Evolutionary conservation across 1,284 basidiomycete species (phyloP), one percentile per base, ranked within the genome.

Genomic region (Amylostereum areolatum): DNA sequence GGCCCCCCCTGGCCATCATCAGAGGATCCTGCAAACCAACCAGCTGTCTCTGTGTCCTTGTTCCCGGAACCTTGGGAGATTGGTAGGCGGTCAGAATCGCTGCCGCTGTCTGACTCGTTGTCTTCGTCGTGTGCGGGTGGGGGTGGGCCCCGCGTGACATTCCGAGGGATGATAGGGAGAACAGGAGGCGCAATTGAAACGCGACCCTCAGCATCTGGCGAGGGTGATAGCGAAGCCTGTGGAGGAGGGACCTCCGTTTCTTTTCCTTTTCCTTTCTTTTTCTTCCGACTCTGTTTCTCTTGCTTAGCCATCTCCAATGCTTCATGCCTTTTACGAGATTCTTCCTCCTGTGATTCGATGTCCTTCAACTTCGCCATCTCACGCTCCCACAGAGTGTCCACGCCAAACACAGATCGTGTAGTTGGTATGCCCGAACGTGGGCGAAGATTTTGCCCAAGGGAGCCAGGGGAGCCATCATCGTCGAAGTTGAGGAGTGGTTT

Each of bases 301-400:
- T 73, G 74, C 50, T 68, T 72, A 43, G 69, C 70, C 44, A 66
- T 72, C 52, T 79, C 75, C 47, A 61, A 63, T 47, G 59, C 67
- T 55, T 65, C 66, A 45, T 65, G 67, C 45, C 74, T 74, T 54
- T 79, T 78, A 25, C 69, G 71, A 44, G 80, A 81, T 6, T 59
- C 58, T 49, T 69, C 74, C 61, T 90, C 88, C 47, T 62, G 64
- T 8, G 77, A 79, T 62, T 91, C 83, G 1, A 90, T 86, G 56
- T 81, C 74, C 52, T 77, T 77, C 43, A 92, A 68, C 62, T 87
- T 91, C 25, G 66, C 77, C 70, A 89, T 77, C 64, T 91, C 88
- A 32, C 80, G 74, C 59, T 89, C 85, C 88, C 88, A 92, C 5
- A 92, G 59, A 3, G 81, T 87, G 62, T 91, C 88, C 5, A 85